Evolutionary conservation across 2,329 filamentous ascomycete species (phyloP).

Genomic region (Claviceps sp.): DNA sequence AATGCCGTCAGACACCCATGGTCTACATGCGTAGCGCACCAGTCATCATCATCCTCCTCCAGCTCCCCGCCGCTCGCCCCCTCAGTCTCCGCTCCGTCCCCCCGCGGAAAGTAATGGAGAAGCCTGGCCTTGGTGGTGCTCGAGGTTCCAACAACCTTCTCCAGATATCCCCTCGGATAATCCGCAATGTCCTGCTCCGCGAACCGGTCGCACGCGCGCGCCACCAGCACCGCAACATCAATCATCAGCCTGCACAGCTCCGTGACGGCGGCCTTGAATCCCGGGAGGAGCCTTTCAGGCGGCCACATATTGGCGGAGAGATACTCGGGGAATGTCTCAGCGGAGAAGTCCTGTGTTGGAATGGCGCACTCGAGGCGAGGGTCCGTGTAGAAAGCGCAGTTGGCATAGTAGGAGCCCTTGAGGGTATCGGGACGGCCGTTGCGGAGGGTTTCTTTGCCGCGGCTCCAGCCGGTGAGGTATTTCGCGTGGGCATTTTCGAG

Average conservation of each 20-base stretch:
- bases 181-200: slow-evolving; percentile 64
- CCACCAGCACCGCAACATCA: slow-evolving; percentile 77
- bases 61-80: background rate
- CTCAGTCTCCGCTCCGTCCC: slow-evolving; percentile 2
- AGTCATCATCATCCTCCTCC: slow-evolving; percentile 59
- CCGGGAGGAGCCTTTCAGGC: slow-evolving; percentile 49
- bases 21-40: slow-evolving; percentile 86
- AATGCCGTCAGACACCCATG: slow-evolving; percentile 89
- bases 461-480: slow-evolving; percentile 63
- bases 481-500: slow-evolving; percentile 48
- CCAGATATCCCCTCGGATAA: slow-evolving; percentile 68
- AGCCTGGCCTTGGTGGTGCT: slow-evolving; percentile 83
- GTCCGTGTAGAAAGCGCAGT: slow-evolving; percentile 66
- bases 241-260: slow-evolving; percentile 74
- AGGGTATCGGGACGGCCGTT: slow-evolving; percentile 66
- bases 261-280: slow-evolving; percentile 61
- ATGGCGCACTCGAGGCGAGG: slow-evolving; percentile 45
- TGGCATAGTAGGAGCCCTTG: slow-evolving; percentile 76
- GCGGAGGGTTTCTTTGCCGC: slow-evolving; percentile 69
- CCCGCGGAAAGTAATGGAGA: slow-evolving; percentile 79
- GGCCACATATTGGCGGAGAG: slow-evolving; percentile 89
- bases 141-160: slow-evolving; percentile 74
- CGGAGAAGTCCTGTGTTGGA: slow-evolving; percentile 44
- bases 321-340: slow-evolving; percentile 68
- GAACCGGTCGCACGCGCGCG: slow-evolving; percentile 78